Conservation (phyloP, 306 rosid genomes). For the Glycine soja region DNA sequence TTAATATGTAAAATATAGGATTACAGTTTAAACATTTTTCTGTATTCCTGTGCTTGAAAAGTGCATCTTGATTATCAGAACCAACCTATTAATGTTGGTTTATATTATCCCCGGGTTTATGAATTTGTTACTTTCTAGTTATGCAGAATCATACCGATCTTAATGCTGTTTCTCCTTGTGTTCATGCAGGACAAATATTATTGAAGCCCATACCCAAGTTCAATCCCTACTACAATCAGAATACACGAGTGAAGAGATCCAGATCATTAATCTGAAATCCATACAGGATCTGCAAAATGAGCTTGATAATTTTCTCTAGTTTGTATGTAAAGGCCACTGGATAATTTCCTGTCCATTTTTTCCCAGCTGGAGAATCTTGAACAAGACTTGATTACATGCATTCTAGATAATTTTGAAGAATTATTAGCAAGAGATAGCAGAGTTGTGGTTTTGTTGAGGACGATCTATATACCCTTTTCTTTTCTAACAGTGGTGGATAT, state of each 20-base stretch:
- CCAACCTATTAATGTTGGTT: conserved; percentile 33
- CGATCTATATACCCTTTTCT: conserved; percentile 24
- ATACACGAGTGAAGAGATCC: conserved; percentile 80
- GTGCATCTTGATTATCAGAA: conserved; percentile 22
- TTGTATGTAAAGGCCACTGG: conserved; percentile 41
- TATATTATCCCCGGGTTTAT: conserved; percentile 6
- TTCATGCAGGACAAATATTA: conserved; percentile 75
- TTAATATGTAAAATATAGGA: background rate
- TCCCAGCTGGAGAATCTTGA: conserved; percentile 29
- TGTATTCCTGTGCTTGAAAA: background rate
- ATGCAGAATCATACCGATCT: conserved; percentile 27
- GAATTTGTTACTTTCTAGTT: conserved; percentile 25
- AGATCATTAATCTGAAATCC: conserved; percentile 73
- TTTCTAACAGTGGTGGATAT: background rate
- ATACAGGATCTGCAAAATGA: conserved; percentile 71
- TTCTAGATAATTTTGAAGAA: conserved; percentile 49
- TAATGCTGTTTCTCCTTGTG: conserved; percentile 5
- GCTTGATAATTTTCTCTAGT: conserved; percentile 75
- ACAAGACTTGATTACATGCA: conserved; percentile 29
- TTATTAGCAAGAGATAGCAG: conserved; percentile 36
- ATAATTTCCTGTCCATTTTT: conserved; percentile 16
- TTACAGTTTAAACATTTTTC: conserved; percentile 24
- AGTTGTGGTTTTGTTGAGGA: conserved; percentile 38
- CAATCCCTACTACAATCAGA: conserved; percentile 75
- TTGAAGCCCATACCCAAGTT: conserved; percentile 92